phyloP scores from a whole-genome alignment of 1,284 basidiomycete genomes.

The Leccinum olivaceoglutinosum region DNA sequence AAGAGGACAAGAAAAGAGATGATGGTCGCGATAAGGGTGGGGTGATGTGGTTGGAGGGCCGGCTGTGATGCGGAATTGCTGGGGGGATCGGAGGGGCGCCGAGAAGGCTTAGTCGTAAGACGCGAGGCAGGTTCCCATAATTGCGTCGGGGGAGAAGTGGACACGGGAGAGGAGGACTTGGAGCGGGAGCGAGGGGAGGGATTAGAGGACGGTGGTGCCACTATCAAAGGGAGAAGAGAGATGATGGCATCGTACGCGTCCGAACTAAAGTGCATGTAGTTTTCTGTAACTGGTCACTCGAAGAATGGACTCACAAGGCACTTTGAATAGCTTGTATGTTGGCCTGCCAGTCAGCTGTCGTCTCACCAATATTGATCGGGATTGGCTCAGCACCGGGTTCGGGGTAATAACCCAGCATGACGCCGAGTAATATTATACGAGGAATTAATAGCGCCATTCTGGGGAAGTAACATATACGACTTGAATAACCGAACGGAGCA shows the following conservation, averaged over 20 bases:
- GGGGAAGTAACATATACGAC: conserved; percentile 44
- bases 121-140: neutral
- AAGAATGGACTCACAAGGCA: conserved; percentile 42
- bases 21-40: conserved; percentile 38
- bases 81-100: neutral
- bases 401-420: conserved; percentile 57
- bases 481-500: no score
- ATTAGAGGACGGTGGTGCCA: neutral
- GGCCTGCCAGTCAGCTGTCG: conserved; percentile 66
- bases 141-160: neutral
- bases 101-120: neutral
- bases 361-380: conserved; percentile 42
- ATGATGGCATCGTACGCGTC: conserved; percentile 39
- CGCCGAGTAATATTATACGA: conserved; percentile 45
- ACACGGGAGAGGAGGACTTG: neutral
- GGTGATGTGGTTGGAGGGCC: conserved; percentile 28
- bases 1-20: conserved; percentile 43
- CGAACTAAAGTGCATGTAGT: conserved; percentile 32
- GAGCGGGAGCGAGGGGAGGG: neutral
- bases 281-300: neutral
- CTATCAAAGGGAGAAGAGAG: neutral
- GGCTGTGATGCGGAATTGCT: no score
- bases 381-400: conserved; percentile 30
- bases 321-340: conserved; percentile 79
- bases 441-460: conserved; percentile 60